Evolutionary conservation across 371 early-diverging fungal genomes (phyloP), one percentile per base, ranked within the genome.

Genomic region (Mucor indicus): DNA sequence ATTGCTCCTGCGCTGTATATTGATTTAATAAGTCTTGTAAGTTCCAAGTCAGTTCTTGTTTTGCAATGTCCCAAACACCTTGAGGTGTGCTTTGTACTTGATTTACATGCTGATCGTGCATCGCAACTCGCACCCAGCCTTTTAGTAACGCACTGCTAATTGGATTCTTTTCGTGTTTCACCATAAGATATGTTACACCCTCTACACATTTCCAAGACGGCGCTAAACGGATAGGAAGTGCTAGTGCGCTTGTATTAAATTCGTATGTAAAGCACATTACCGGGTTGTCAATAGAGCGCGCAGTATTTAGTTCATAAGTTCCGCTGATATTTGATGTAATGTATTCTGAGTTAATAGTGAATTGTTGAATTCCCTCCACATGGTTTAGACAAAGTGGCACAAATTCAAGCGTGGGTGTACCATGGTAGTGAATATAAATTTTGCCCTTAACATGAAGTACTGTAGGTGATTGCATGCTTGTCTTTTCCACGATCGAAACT

Each of bases 31-130:
- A 31, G 25, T 55, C 55, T n/a, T 16, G 2, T 2, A 48, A 3
- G 10, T 48, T 16, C 55, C 55, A 55, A 5, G 55, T 48, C 10
- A 55, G 16, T 4, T 32, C 30, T 1, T 48, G 35, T 5, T 24
- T 43, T 3, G 6, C 12, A 1, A 21, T 33, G 11, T 55, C 44
- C 55, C 55, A 55, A n/a, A 13, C n/a, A 20, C 55, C 55, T 6
- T 55, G 55, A 2, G 55, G 55, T 32, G 43, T 48, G n/a, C 55
- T 55, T 31, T 55, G 55, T 0, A 55, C 55, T 15, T 38, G 33
- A 5, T 4, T 45, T 4, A 48, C 49, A 3, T 13, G 23, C 7
- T 38, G 3, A 3, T 48, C 37, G 5, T 19, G 16, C 25, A 55
- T 30, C 5, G 21, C 13, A 5, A 48, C 25, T 3, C 17, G 15